Evolutionary conservation across 225 moss, liverwort and hornwort species (phyloP).

Genomic region (Marchantia polymorpha): DNA sequence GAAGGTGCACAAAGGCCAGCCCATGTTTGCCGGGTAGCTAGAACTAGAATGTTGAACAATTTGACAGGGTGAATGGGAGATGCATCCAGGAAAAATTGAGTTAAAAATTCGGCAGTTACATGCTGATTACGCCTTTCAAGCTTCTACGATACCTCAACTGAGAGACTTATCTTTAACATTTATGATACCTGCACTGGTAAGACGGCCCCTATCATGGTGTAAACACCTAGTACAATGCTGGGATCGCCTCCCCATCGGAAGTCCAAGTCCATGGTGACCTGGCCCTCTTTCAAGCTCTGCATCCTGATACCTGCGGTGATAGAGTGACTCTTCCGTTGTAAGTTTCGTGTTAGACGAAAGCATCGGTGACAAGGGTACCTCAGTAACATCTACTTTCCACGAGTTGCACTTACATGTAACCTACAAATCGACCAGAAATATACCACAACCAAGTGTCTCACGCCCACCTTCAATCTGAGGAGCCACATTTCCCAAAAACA

Average conservation of each 20-base stretch:
- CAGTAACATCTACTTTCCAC: background rate
- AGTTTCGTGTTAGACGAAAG: background rate
- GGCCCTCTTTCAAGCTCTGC: slow-evolving; percentile 50
- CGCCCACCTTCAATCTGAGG: slow-evolving; percentile 84
- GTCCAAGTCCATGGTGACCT: slow-evolving; percentile 92
- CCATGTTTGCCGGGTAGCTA: too few species aligned
- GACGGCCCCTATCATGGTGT: slow-evolving; percentile 64
- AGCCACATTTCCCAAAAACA: slow-evolving; percentile 70
- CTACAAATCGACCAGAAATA: background rate
- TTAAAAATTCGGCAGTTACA: too few species aligned
- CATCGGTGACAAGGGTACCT: background rate
- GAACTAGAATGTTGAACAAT: too few species aligned
- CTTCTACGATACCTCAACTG: too few species aligned
- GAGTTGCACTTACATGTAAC: background rate
- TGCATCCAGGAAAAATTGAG: too few species aligned
- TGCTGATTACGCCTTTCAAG: too few species aligned
- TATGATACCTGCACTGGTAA: slow-evolving; percentile 73
- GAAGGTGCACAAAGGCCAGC: too few species aligned
- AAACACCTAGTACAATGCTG: slow-evolving; percentile 62
- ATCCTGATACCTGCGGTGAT: slow-evolving; percentile 57
- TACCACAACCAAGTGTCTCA: too few species aligned
- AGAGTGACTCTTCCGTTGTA: background rate
- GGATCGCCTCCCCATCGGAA: slow-evolving; percentile 90
- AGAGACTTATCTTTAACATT: background rate
- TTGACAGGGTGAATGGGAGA: too few species aligned